These are phyloP conservation scores for Chlorella sp. DNA, from an alignment of 139 green algal species.

Conservation along the genomic window DNA sequence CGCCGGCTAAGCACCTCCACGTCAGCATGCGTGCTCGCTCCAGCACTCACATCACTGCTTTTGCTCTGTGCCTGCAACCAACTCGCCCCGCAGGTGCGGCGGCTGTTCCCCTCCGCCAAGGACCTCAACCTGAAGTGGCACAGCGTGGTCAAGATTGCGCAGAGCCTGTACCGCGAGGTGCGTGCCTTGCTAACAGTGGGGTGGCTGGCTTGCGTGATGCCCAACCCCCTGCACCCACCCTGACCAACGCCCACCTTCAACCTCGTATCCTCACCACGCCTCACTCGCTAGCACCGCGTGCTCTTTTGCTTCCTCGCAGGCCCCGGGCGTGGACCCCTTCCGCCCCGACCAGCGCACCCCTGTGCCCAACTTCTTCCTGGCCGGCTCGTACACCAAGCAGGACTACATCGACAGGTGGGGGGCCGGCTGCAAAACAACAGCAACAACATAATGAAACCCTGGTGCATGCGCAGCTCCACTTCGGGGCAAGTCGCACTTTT, in stretches of 20 bases:
- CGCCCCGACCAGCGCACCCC: conserved; percentile 91
- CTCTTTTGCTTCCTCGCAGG: no score
- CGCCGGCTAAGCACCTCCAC: no score
- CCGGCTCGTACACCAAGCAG: conserved; percentile 95
- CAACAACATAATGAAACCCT: no score
- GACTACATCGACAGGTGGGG: conserved; percentile 94
- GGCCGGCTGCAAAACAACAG: no score
- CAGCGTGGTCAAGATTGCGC: conserved; percentile 94
- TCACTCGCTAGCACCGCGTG: no score
- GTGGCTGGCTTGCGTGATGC: not conserved
- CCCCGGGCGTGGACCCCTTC: conserved; percentile 86
- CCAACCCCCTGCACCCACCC: not conserved
- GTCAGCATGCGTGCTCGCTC: no score
- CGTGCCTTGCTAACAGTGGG: not conserved
- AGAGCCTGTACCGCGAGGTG: conserved; percentile 91
- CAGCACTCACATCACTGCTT: no score
- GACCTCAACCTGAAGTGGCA: conserved; percentile 80
- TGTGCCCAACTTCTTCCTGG: conserved; percentile 95
- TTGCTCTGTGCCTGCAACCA: no score
- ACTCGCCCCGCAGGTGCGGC: conserved; percentile 67
- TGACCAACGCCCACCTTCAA: not conserved
- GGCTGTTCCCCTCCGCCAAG: conserved; percentile 89
- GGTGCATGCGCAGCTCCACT: no score
- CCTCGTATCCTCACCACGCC: not conserved
- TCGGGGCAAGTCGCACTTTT: no score